These are phyloP conservation scores for Chrysopogon serrulatus DNA, from an alignment of 176 grass and related monocot species.

Conservation along the genomic window DNA sequence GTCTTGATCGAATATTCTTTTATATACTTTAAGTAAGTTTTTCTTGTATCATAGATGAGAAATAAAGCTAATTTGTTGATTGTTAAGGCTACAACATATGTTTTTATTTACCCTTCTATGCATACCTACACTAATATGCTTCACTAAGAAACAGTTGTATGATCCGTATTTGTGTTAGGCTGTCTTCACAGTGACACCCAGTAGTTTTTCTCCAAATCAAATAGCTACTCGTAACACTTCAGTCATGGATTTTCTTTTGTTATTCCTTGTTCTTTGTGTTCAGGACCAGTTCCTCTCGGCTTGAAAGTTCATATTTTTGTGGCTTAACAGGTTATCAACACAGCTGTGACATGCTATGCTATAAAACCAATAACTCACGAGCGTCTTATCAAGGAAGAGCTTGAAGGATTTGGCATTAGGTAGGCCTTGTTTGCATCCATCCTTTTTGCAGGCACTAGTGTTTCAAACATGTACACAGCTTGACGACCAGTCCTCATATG, in stretches of 20 bases:
- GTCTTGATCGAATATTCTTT: neutral
- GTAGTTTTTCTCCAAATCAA: neutral
- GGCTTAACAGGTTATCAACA: constrained; percentile 90
- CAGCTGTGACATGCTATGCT: constrained; percentile 95
- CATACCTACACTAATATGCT: neutral
- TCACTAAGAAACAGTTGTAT: neutral
- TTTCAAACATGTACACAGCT: neutral
- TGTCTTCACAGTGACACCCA: neutral
- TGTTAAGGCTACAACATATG: neutral
- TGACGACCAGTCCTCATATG: neutral
- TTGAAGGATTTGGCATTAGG: constrained; percentile 98
- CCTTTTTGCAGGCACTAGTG: neutral
- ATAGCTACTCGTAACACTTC: neutral
- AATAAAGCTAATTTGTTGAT: neutral
- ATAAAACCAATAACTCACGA: constrained; percentile 99
- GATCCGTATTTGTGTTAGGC: neutral
- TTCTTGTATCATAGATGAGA: neutral
- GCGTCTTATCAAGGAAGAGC: constrained; percentile 93
- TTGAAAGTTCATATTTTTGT: neutral
- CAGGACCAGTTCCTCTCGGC: neutral
- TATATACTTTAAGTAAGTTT: neutral
- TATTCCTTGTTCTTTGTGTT: neutral
- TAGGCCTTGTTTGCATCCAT: constrained; percentile 9
- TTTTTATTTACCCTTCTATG: no score
- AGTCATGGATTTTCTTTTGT: neutral